Evolutionary conservation across 495 filamentous ascomycete species (phyloP), one percentile per base, ranked within the genome.

Genomic region (Aspergillus homomorphus): DNA sequence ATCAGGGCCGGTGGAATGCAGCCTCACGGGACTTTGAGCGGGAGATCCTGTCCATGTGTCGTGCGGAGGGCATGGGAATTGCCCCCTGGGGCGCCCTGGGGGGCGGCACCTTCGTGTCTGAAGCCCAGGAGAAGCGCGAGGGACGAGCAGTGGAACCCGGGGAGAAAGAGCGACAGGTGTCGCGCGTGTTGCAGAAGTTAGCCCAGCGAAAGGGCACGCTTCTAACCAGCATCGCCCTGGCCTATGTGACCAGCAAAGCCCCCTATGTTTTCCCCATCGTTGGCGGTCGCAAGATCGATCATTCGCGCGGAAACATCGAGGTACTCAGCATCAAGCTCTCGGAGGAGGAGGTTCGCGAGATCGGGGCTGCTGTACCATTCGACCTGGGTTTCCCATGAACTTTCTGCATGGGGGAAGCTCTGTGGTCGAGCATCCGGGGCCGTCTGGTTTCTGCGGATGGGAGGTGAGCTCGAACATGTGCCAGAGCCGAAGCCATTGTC

Each of bases 181-280:
- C 26, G 26, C 26, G 26, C 26, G 26, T 28, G 26, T 9, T 28
- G 26, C 4, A 28, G 26, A 28, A 28, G 26, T 28, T 28, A 9
- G 26, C 26, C 26, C 26, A 28, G 26, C 26, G 26, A 9, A 28
- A 28, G 9, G 26, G 26, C 26, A 28, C 16, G 78, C 73, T 16
- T 48, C 60, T 10, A 61, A 82, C 24, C 73, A 71, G 1, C 65
- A 59, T 52, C 58, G 83, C 83, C 0, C 65, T 86, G 10, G 84
- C 84, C 5, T 86, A 85, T 59, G 70, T 82, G 6, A 67, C 79
- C 56, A 66, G 69, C 41, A 86, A 85, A 60, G 51, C 63, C 1
- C 84, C 87, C 1, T 87, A 90, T 62, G 83, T 89, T 23, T 90
- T 89, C 64, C 88, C 88, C 1, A 88, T 91, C 52, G 74, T 88